Evolutionary conservation across 2,329 filamentous ascomycete species (phyloP), one percentile per base, ranked within the genome.

Genomic region (Phialophora tarda): DNA sequence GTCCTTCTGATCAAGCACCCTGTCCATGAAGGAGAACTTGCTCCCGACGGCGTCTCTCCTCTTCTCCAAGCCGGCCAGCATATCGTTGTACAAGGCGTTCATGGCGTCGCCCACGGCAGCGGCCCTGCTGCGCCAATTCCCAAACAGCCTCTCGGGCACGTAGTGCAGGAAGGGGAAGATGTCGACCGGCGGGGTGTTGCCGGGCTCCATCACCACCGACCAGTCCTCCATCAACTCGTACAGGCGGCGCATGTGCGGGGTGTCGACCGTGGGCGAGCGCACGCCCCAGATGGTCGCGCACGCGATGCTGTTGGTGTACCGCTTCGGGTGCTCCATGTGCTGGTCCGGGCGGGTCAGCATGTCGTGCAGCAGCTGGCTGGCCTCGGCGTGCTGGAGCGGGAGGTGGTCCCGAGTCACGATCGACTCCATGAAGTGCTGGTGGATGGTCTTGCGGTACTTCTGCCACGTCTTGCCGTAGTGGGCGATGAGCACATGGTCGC

Each of bases 291-390:
- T 74, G 65, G 65, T 71, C 12, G 53, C 62, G 44, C 63, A 67
- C 82, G 70, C 82, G 61, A 84, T 79, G 65, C 81, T 83, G 69
- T 85, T 85, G 59, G 78, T 82, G 66, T 78, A 83, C 1, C 84
- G 76, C 69, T 81, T 81, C 0, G 82, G 78, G 69, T 84, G 82
- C 32, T 76, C 62, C 81, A 84, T 84, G 56, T 80, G 77, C n/a
- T 80, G 67, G 28, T 78, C 75, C 0, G 82, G 82, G 0, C 72
- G 62, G 0, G 75, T 55, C 10, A 81, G 65, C 66, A 81, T 81
- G 67, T 85, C 83, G 11, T 74, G 71, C 4, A 84, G 67, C 76
- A 85, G 78, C 71, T 85, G 82, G 2, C 74, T 74, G 0, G 79
- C 79, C 70, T 86, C 84, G 0, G 83, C 83, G 63, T 85, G 76